phyloP scores from a whole-genome alignment of 768 basidiomycete species.

The Cantharellus anzutake region DNA sequence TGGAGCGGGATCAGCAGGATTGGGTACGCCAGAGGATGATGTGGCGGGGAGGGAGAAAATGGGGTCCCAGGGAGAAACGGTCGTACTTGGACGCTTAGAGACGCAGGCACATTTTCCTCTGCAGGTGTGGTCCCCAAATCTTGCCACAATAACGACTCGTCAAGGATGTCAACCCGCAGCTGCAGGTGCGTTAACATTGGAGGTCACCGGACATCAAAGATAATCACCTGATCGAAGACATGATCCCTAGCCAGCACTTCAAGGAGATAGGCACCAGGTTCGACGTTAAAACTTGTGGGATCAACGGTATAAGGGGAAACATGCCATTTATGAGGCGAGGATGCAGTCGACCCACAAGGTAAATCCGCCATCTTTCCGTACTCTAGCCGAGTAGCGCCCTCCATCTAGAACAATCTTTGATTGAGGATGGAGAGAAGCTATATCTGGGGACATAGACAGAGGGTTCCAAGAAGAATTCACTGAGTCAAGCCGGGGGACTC shows the following conservation, averaged over 20 bases:
- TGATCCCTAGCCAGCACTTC: slow-evolving; percentile 7
- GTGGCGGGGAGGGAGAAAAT: neutral
- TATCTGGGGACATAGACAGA: neutral
- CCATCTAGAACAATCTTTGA: slow-evolving; percentile 5
- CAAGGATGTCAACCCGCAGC: neutral
- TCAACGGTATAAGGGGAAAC: neutral
- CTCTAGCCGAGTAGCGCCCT: slow-evolving; percentile 3
- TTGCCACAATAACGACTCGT: neutral
- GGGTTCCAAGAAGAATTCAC: no score
- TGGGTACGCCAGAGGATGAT: neutral
- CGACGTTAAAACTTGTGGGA: slow-evolving; percentile 1
- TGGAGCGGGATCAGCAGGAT: no score
- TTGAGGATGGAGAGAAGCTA: neutral
- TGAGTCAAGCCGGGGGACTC: no score
- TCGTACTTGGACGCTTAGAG: no score
- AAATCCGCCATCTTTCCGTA: slow-evolving; percentile 3
- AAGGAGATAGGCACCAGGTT: slow-evolving; percentile 6
- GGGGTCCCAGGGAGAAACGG: no score
- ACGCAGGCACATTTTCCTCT: no score
- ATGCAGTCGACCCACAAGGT: slow-evolving; percentile 1
- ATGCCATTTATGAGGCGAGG: neutral
- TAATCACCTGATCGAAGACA: slow-evolving; percentile 5
- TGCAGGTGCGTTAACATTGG: neutral
- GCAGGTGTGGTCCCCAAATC: neutral
- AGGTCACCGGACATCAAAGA: no score